phyloP scores from a whole-genome alignment of 2,329 filamentous ascomycete genomes.

The Sporothrix inflata region DNA sequence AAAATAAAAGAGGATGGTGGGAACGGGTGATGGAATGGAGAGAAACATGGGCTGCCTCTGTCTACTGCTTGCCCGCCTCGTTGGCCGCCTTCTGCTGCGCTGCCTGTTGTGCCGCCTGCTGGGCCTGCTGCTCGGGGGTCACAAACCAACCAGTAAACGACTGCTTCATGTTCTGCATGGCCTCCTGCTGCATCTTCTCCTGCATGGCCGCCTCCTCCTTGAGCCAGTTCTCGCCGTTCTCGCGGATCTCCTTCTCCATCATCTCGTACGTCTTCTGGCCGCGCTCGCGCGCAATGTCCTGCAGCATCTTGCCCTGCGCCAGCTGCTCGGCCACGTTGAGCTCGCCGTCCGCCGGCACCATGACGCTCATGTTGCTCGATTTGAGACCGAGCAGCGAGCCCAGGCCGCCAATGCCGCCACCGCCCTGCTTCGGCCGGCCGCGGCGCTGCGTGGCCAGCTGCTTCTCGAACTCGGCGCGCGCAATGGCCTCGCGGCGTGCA shows the following conservation, averaged over 20 bases:
- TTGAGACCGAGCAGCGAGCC: slow-evolving; percentile 79
- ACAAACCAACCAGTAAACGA: slow-evolving; percentile 66
- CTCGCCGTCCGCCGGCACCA: slow-evolving; percentile 66
- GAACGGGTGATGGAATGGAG: slow-evolving; percentile 1
- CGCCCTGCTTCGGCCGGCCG: slow-evolving; percentile 57
- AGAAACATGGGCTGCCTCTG: not conserved
- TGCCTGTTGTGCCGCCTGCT: slow-evolving; percentile 4
- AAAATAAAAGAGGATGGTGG: not conserved
- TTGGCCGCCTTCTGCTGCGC: slow-evolving; percentile 14
- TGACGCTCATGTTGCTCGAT: slow-evolving; percentile 64
- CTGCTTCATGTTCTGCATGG: slow-evolving; percentile 89
- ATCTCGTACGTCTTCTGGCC: slow-evolving; percentile 88
- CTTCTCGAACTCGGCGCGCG: slow-evolving; percentile 82
- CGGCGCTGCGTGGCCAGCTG: slow-evolving; percentile 70
- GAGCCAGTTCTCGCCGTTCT: slow-evolving; percentile 94
- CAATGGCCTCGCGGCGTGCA: slow-evolving; percentile 80
- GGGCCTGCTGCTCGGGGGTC: not conserved
- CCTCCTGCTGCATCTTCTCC: slow-evolving; percentile 87
- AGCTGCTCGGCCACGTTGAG: slow-evolving; percentile 74
- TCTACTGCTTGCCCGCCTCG: not conserved
- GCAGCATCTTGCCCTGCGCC: slow-evolving; percentile 93
- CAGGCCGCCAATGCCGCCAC: slow-evolving; percentile 66
- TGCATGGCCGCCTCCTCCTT: slow-evolving; percentile 88
- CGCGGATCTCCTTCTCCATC: slow-evolving; percentile 86
- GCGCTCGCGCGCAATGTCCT: slow-evolving; percentile 89